These are phyloP conservation scores for Aspergillus cavernicola DNA, from an alignment of 495 filamentous ascomycete species.

Conservation along the genomic window DNA sequence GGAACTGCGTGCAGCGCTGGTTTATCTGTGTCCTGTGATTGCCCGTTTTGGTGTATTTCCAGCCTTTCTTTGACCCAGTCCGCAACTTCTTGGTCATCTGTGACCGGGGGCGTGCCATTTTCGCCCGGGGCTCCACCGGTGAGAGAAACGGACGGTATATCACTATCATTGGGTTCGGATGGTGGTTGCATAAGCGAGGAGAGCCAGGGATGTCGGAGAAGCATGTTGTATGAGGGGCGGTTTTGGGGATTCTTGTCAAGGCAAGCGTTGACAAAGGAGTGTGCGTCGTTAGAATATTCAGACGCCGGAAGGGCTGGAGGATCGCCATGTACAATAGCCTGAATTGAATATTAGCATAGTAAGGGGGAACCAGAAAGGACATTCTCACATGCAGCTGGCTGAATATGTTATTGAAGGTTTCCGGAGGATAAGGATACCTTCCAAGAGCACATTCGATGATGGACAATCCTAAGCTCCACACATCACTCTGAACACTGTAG, in stretches of 20 bases:
- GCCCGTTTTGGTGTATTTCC: constrained; percentile 54
- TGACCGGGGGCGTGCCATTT: constrained; percentile 37
- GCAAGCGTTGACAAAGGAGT: constrained; percentile 84
- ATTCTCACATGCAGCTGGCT: constrained; percentile 89
- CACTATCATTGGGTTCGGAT: constrained; percentile 72
- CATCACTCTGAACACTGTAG: constrained; percentile 96
- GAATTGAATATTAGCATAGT: constrained; percentile 14
- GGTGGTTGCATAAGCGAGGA: constrained; percentile 74
- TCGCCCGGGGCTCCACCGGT: constrained; percentile 37
- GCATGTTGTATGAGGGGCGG: constrained; percentile 83
- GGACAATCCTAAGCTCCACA: constrained; percentile 92
- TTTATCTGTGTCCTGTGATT: constrained; percentile 43
- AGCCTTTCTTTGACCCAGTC: constrained; percentile 78
- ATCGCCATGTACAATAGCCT: constrained; percentile 98
- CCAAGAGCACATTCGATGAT: constrained; percentile 97
- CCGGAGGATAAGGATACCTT: constrained; percentile 92
- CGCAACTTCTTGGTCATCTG: constrained; percentile 73
- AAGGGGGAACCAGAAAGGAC: background rate
- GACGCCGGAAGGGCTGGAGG: constrained; percentile 78
- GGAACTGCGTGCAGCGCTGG: constrained; percentile 79
- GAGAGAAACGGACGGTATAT: constrained; percentile 41
- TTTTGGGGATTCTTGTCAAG: constrained; percentile 89
- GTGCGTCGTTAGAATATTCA: constrained; percentile 73
- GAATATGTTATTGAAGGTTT: constrained; percentile 98
- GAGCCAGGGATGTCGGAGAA: constrained; percentile 88